Conservation (phyloP, 352 stramenopile species). For the Blastocystis sp. region DNA sequence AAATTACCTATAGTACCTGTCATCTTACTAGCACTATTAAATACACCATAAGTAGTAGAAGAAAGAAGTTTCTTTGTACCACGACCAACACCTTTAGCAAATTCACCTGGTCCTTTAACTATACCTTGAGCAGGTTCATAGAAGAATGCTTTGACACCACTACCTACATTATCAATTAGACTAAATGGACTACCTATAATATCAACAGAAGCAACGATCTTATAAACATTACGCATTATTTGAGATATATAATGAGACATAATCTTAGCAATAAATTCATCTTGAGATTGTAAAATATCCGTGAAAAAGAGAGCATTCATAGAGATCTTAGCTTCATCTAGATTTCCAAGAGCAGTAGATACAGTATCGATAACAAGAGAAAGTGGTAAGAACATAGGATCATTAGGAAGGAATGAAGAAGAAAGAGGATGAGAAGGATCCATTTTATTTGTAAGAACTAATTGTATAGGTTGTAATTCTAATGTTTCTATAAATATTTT, state of each 20-base stretch:
- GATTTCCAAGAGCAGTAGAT: conserved; percentile 21
- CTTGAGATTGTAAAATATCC: conserved; percentile 15
- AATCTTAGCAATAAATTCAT: conserved; percentile 14
- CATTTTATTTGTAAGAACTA: conserved; percentile 22
- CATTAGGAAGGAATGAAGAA: conserved; percentile 9
- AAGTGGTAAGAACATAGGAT: conserved; percentile 16
- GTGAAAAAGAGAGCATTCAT: conserved; percentile 19
- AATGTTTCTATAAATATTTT: conserved; percentile 34
- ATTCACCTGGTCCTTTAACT: conserved; percentile 21
- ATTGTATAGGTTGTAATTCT: conserved; percentile 25
- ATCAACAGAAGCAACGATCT: conserved; percentile 19
- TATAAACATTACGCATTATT: conserved; percentile 24
- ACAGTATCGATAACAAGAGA: conserved; percentile 18
- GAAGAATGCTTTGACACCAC: conserved; percentile 34
- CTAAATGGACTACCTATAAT: conserved; percentile 23
- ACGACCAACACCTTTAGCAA: conserved; percentile 27
- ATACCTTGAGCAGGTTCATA: conserved; percentile 24
- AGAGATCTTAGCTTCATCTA: conserved; percentile 27
- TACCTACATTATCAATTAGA: conserved; percentile 13
- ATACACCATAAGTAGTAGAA: conserved; percentile 11
- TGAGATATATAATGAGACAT: conserved; percentile 8
- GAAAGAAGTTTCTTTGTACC: conserved; percentile 25
- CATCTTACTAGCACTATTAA: conserved; percentile 34
- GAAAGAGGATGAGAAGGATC: conserved; percentile 14
- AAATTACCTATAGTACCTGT: conserved; percentile 12